These are phyloP conservation scores for Tricholoma sp. DNA, from an alignment of 768 basidiomycete genomes.

Conservation along the genomic window DNA sequence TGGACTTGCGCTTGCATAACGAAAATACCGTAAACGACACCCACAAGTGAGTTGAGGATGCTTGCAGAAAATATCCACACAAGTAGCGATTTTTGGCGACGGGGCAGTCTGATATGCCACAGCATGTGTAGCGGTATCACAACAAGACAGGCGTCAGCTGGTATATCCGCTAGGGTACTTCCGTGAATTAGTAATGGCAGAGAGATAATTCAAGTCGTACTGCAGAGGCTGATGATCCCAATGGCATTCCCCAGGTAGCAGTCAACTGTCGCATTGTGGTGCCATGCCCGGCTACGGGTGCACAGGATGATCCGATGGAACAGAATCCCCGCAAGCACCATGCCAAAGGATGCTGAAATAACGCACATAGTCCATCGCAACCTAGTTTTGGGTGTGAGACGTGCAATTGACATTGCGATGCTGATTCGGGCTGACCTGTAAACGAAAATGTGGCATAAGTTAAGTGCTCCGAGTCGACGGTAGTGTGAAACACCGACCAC, in stretches of 20 bases:
- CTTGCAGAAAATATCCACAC: slow-evolving; percentile 21
- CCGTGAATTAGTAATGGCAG: slow-evolving; percentile 4
- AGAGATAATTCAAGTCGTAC: slow-evolving; percentile 6
- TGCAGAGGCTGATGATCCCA: slow-evolving; percentile 8
- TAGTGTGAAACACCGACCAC: slow-evolving; percentile 8
- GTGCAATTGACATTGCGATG: slow-evolving; percentile 15
- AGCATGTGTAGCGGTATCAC: slow-evolving; percentile 20
- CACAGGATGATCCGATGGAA: slow-evolving; percentile 11
- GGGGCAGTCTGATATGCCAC: slow-evolving; percentile 17
- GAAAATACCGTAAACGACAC: slow-evolving; percentile 16
- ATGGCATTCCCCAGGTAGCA: slow-evolving; percentile 7
- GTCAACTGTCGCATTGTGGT: slow-evolving; percentile 6
- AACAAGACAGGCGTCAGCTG: slow-evolving; percentile 20
- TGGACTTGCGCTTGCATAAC: slow-evolving; percentile 6
- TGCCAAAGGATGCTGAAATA: slow-evolving; percentile 5
- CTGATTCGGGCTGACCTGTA: slow-evolving; percentile 13
- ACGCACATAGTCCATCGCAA: slow-evolving; percentile 3
- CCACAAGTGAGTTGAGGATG: slow-evolving; percentile 15
- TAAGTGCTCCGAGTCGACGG: background rate
- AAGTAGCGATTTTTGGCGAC: slow-evolving; percentile 16
- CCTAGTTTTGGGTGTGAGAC: slow-evolving; percentile 6
- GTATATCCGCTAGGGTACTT: slow-evolving; percentile 18
- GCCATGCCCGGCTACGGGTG: slow-evolving; percentile 7
- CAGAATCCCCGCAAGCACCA: slow-evolving; percentile 7
- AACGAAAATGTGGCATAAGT: background rate